Evolutionary conservation across 805 yeast genomes (phyloP).

Genomic region (Kazachstania bromeliacearum): DNA sequence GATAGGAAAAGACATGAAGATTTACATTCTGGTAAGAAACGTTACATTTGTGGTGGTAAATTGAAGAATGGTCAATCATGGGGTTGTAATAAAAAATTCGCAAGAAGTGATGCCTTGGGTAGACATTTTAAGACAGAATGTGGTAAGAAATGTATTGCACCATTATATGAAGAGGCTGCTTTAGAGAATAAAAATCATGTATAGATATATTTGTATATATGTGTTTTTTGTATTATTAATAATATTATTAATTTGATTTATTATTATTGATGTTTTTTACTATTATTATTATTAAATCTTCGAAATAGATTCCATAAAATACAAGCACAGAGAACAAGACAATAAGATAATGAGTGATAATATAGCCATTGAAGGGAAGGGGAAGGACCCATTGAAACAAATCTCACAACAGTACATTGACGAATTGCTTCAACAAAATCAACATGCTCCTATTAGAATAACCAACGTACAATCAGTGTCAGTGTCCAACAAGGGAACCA

Average conservation of each 20-base stretch:
- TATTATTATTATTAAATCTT: too few relatives aligned
- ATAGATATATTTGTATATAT: too few relatives aligned
- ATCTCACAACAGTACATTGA: conserved; percentile 8
- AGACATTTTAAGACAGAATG: conserved; percentile 75
- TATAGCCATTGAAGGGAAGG: neutral
- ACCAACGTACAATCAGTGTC: conserved; percentile 13
- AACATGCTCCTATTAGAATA: conserved; percentile 19
- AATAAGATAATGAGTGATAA: too few relatives aligned
- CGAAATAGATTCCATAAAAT: too few relatives aligned
- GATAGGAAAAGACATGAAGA: conserved; percentile 70
- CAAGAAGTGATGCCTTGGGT: conserved; percentile 69
- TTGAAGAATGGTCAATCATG: conserved; percentile 50
- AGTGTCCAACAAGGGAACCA: conserved; percentile 8
- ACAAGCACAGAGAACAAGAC: too few relatives aligned
- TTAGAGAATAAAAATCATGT: too few relatives aligned
- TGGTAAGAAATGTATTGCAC: conserved; percentile 62
- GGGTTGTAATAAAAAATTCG: conserved; percentile 79
- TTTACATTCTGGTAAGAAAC: conserved; percentile 66
- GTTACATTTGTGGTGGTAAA: conserved; percentile 61
- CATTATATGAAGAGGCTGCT: conserved; percentile 50
- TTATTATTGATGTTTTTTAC: too few relatives aligned
- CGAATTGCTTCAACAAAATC: conserved; percentile 9
- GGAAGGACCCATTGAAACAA: neutral
- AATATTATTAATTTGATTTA: too few relatives aligned
- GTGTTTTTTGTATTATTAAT: too few relatives aligned